A percentile compares a stretch with the other conserved stretches of the same genome.
Evolutionary conservation across 2,329 filamentous ascomycete genomes (phyloP).

Genomic region (Apiospora koreana): DNA sequence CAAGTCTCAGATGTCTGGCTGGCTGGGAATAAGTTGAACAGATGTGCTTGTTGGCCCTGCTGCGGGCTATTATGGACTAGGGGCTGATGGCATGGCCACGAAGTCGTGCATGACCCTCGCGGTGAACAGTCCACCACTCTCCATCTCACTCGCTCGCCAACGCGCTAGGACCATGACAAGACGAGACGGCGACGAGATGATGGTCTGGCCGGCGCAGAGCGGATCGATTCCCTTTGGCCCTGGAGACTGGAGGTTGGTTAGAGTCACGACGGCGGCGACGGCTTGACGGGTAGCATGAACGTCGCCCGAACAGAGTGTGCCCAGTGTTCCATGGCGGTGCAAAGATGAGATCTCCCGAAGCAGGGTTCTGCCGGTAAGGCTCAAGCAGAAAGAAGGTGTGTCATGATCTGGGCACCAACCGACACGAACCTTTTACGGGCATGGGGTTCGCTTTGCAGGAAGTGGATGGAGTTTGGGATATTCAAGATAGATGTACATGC

Average conservation of each 20-base stretch:
- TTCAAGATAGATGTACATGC: slow-evolving; percentile 14
- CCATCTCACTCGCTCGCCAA: slow-evolving; percentile 28
- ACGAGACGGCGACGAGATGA: slow-evolving; percentile 24
- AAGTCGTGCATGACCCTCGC: slow-evolving; percentile 46
- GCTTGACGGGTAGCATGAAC: slow-evolving; percentile 14
- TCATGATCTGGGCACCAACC: slow-evolving; percentile 9
- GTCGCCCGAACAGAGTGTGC: slow-evolving; percentile 17
- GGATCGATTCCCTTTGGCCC: slow-evolving; percentile 14
- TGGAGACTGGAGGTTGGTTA: too few species aligned
- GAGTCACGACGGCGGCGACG: slow-evolving; percentile 3
- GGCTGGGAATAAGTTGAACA: slow-evolving; percentile 21
- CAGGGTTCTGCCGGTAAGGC: slow-evolving; percentile 24
- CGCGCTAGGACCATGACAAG: slow-evolving; percentile 25
- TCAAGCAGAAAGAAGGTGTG: slow-evolving; percentile 7
- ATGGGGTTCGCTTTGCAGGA: slow-evolving; percentile 19
- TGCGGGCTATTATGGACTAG: slow-evolving; percentile 38
- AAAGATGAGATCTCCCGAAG: slow-evolving; percentile 17
- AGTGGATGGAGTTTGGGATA: slow-evolving; percentile 20
- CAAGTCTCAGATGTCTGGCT: slow-evolving; percentile 21
- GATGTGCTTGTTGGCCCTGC: slow-evolving; percentile 31
- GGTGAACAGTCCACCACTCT: slow-evolving; percentile 35
- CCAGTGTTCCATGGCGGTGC: slow-evolving; percentile 19
- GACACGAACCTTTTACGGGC: slow-evolving; percentile 9
- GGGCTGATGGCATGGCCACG: slow-evolving; percentile 42
- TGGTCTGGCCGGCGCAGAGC: slow-evolving; percentile 16